Evolutionary conservation across 805 yeast species (phyloP), one percentile per base, ranked within the genome.

Genomic region (Candida sanyiensis): DNA sequence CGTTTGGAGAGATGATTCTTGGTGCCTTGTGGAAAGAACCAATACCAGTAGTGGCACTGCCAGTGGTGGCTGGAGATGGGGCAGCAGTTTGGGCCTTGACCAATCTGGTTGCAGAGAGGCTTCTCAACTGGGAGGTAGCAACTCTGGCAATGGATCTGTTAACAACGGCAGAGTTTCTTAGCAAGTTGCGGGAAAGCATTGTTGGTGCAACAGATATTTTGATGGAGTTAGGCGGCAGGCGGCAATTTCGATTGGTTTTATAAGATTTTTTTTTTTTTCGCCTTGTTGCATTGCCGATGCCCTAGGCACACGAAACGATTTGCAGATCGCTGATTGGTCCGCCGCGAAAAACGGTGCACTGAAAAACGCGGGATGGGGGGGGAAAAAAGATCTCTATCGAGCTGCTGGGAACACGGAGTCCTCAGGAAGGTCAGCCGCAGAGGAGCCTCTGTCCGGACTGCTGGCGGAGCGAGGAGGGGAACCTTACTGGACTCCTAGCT

Each of bases 11-110:
- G 41, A 66, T 62, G 39, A 64, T 51, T 43, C 63, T 62, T 45
- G 59, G 57, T 18, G 66, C 66, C 42, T 61, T 62, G 46, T 62
- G 64, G 38, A 67, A 66, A 5, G 66, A 54, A 21, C 61, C 47
- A 12, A 56, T 49, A 29, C 70, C 71, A 1, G 64, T 49, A 17
- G 59, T 45, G 15, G 40, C 27, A 6, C 17, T 12, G 13, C 26
- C 7, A 13, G 25, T 15, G 13, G 34, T 21, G 8, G 26, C 24
- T 21, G 34, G 34, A 8, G 20, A 24, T 21, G 26, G 26, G 17
- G 24, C 26, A 16, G 24, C 32, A 5, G n/a, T 16, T 21, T 39
- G 35, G 25, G 34, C 35, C 22, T 18, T 12, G 18, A 26, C 27
- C 19, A 34, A 30, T 10, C 25, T 39, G 11, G 40, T 22, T 17